Base-by-base conservation (phyloP, 768 basidiomycete species). In the Naganishia vaughanmartiniae region DNA sequence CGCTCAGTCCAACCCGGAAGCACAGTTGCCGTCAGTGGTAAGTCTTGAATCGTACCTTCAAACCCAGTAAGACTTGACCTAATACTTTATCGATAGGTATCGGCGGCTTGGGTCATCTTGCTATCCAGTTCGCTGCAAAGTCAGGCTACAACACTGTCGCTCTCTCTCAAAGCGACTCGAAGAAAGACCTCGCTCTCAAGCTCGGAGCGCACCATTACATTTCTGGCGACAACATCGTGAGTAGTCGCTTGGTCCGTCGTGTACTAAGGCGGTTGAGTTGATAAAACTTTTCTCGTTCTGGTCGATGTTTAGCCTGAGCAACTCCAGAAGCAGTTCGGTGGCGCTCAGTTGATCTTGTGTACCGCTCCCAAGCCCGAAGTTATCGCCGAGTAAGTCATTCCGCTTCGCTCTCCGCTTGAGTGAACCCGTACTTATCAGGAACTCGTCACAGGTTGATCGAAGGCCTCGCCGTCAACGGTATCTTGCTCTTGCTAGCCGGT, bases 161-260 rank as follows among this genome's bases (percentile, higher is more conserved):
- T 4, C 73, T 84, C 28, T 83, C 82, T 0, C 75, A 75, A 5
- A 73, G 73, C 3, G 68, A 73, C 21, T 51, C 65, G 1, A 85
- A 84, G 76, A 63, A 75, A 39, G 74, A 78, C 0, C 73, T 84
- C 46, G 81, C 83, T 0, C 74, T 57, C 15, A 66, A 80, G 58
- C 78, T 85, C 57, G 84, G 84, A 34, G 83, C 84, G 0, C 75
- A 82, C 65, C 71, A 77, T 24, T 83, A 83, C 76, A 72, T 84
- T 58, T 82, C 82, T 69, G 75, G 76, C 24, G 73, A 76, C 10
- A 30, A 74, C 75, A 51, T 46, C 39, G 56, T 45, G 21, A 34
- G 68, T 48, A 9, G 10, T 4, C 10, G 10, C 24, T 58, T 24
- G 15, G 10, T 11, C 12, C 11, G 11, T 15, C 7, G 10, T 2